Evolutionary conservation across 2,329 filamentous ascomycete species (phyloP).

Genomic region (Lecanicillium sp.): DNA sequence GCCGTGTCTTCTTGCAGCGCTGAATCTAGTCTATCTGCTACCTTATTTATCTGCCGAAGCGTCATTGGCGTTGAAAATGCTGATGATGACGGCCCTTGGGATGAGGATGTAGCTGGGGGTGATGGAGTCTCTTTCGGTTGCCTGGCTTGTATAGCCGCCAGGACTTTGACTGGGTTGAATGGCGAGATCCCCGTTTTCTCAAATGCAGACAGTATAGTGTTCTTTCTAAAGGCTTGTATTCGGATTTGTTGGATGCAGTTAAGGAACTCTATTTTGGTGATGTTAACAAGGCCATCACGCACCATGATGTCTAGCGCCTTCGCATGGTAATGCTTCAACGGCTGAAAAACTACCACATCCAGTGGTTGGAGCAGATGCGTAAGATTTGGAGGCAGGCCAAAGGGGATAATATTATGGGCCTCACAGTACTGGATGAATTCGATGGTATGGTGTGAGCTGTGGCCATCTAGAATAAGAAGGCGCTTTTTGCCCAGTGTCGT

Average conservation of each 20-base stretch:
- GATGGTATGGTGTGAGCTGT: background rate
- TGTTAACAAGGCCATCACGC: background rate
- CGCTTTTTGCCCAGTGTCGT: background rate
- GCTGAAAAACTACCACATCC: constrained; percentile 3
- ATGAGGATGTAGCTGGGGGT: background rate
- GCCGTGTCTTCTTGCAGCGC: background rate
- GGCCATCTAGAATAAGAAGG: constrained; percentile 4
- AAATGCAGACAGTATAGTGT: background rate
- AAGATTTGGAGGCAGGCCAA: constrained; percentile 3
- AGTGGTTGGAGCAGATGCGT: constrained; percentile 3
- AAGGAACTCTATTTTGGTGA: background rate
- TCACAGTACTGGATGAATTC: constrained; percentile 3
- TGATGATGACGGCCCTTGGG: background rate
- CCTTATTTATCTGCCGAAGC: background rate
- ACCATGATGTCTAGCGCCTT: background rate
- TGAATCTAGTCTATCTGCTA: background rate
- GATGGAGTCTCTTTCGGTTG: background rate
- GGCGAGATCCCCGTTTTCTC: background rate
- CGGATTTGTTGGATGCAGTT: background rate
- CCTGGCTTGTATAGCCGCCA: background rate
- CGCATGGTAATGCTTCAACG: background rate
- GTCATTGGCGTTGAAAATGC: background rate
- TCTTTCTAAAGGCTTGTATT: background rate
- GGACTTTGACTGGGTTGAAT: background rate
- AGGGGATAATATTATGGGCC: constrained; percentile 4